A percentile compares a stretch with the other conserved stretches of the same genome.
Evolutionary conservation across 306 rosid genomes (phyloP).

Genomic region (Cicer cuneatum): DNA sequence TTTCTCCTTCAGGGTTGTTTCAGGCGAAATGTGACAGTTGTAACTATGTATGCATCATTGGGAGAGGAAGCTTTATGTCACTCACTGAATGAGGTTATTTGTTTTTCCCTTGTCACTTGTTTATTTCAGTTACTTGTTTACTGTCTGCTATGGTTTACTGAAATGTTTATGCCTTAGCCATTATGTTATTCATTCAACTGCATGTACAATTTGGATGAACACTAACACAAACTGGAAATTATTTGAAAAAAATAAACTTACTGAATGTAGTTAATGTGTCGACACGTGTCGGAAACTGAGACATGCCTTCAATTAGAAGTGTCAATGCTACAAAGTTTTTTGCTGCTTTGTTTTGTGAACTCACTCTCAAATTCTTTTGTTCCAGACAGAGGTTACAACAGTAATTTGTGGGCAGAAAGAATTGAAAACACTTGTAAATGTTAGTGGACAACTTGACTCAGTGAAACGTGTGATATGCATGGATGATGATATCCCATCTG

Average conservation of each 20-base stretch:
- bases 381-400: constrained; percentile 91
- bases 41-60: constrained; percentile 88
- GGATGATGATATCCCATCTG: constrained; percentile 72
- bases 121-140: constrained; percentile 7
- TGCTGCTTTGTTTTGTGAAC: not conserved
- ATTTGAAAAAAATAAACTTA: too few relatives aligned
- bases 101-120: constrained; percentile 40
- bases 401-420: constrained; percentile 92
- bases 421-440: constrained; percentile 65
- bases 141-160: constrained; percentile 15
- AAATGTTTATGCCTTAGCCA: constrained; percentile 4
- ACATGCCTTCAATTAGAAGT: too few relatives aligned
- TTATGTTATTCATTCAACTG: constrained; percentile 4
- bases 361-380: constrained; percentile 30
- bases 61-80: constrained; percentile 96
- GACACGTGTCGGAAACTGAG: too few relatives aligned
- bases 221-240: too few relatives aligned
- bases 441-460: constrained; percentile 79
- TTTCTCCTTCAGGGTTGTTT: constrained; percentile 77
- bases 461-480: constrained; percentile 83
- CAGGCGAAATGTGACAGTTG: constrained; percentile 90
- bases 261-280: too few relatives aligned
- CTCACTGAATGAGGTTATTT: constrained; percentile 84
- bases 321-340: not conserved
- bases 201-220: not conserved